These are phyloP conservation scores for Wallacemonas sp. DNA, from an alignment of 208 protist species.

Conservation along the genomic window DNA sequence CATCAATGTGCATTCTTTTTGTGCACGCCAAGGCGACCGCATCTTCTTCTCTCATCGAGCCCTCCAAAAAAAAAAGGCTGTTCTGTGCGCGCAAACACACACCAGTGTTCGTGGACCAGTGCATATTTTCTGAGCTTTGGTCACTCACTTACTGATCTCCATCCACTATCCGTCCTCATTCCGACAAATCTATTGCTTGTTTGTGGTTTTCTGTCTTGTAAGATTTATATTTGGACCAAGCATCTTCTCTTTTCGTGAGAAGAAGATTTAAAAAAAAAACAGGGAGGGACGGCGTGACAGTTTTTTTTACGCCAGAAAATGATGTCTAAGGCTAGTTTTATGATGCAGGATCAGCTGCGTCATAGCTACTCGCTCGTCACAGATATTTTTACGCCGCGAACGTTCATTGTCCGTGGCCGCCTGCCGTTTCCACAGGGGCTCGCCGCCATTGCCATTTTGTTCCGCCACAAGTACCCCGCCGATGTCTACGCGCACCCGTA, in stretches of 20 bases:
- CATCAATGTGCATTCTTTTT: no score
- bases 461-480: constrained; percentile 56
- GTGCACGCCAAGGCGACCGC: no score
- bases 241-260: background rate
- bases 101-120: no score
- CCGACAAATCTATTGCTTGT: no score
- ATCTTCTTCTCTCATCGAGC: no score
- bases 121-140: no score
- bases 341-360: constrained; percentile 86
- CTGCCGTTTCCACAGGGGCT: constrained; percentile 78
- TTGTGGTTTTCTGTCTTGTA: no score
- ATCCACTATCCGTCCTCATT: no score
- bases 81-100: no score
- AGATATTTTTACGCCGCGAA: constrained; percentile 48
- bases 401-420: constrained; percentile 70
- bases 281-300: background rate
- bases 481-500: constrained; percentile 86
- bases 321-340: constrained; percentile 82
- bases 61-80: no score
- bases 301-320: constrained; percentile 35
- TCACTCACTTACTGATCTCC: no score
- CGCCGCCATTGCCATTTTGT: constrained; percentile 52
- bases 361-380: constrained; percentile 65
- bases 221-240: no score
- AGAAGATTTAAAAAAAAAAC: constrained; percentile 7